Base-by-base conservation (phyloP, 2,329 filamentous ascomycete genomes). In the Botrytis hyacinthi region DNA sequence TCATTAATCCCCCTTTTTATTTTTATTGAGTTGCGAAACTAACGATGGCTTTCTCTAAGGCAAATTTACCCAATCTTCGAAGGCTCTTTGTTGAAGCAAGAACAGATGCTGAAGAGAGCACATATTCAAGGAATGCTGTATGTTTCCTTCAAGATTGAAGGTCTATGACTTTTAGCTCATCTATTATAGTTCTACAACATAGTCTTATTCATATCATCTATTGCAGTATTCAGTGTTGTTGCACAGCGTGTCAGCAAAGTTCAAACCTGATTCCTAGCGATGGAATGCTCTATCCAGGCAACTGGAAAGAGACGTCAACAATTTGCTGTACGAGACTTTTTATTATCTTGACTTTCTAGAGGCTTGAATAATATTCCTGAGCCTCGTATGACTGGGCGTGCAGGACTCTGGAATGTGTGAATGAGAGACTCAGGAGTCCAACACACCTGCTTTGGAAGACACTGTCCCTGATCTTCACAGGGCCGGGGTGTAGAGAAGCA, bases 11-110 rank as follows among this genome's bases (percentile, higher is more conserved):
- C 68, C 76, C 37, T 46, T 67, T 69, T 29, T 16, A 18, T 29
- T 61, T 37, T 65, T 62, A 32, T 42, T 29, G 57, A 44, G 20
- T 67, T 71, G 66, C 46, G 18, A 72, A 26, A 73, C 73, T 62
- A 22, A 76, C 77, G 48, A 79, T 76, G 57, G 66, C 76, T 65
- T 77, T 74, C 70, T 77, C 75, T 40, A 75, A 81, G 85, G 92
- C 92, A 57, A 95, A 91, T 81, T 89, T 98, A 70, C 96, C 96
- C 51, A 98, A 99, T 81, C 88, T 99, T n/a, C 91, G 96, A 69
- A 92, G 96, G 22, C 91, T 99, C 74, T 98, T 99, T 81, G 95
- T 98, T 71, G 95, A 98, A 84, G 93, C 95, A 46, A 89, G 96
- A 74, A 95, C 93, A 4, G 95, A 98, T 80, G 91, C 93, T 72